Conservation (phyloP, 768 basidiomycete species). For the Lactarius hatsudake region DNA sequence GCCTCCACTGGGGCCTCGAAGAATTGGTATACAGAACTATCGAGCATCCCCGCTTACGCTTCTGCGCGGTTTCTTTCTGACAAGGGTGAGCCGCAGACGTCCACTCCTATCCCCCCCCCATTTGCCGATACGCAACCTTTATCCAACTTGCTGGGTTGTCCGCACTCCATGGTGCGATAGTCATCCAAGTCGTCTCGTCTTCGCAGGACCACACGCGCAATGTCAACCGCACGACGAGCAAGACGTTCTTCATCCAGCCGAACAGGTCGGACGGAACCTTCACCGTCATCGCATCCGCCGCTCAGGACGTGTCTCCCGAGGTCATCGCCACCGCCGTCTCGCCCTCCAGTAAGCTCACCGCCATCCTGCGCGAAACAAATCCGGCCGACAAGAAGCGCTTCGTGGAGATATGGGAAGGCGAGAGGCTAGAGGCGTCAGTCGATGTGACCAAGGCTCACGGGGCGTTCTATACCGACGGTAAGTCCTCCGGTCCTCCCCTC, state of each 20-base stretch:
- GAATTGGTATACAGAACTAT: conserved; percentile 24
- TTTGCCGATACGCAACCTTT: neutral
- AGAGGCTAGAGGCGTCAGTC: conserved; percentile 21
- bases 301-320: conserved; percentile 27
- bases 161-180: conserved; percentile 3
- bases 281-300: conserved; percentile 19
- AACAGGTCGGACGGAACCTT: conserved; percentile 15
- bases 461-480: conserved; percentile 33
- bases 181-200: conserved; percentile 21
- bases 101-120: neutral
- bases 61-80: conserved; percentile 25
- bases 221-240: conserved; percentile 21
- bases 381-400: conserved; percentile 28
- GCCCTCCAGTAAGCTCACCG: conserved; percentile 28
- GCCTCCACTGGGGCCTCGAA: conserved; percentile 8
- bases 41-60: conserved; percentile 16
- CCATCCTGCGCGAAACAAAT: conserved; percentile 30
- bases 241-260: conserved; percentile 23
- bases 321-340: conserved; percentile 28
- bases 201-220: conserved; percentile 24
- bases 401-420: conserved; percentile 34
- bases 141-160: neutral
- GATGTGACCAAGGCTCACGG: conserved; percentile 30
- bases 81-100: conserved; percentile 16
- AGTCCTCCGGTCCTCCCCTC: neutral